Percentiles rank a stretch among this genome's conserved stretches.
These are phyloP conservation scores for Leccinellum albellum DNA, from an alignment of 768 basidiomycete species.

Conservation along the genomic window DNA sequence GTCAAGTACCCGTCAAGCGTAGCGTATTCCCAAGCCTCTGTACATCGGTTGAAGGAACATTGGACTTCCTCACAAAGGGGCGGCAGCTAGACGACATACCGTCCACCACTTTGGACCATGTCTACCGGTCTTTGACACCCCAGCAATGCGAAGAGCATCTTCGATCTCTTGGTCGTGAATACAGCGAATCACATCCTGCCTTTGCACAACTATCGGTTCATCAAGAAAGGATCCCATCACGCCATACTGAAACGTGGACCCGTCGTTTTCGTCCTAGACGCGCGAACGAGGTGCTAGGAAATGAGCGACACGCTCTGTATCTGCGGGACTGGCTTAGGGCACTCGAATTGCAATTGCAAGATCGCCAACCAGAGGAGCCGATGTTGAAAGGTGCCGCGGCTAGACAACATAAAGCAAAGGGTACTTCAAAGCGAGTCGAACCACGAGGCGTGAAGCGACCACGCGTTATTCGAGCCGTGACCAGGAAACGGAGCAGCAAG, in stretches of 20 bases:
- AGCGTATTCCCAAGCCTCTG: not conserved
- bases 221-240: constrained; percentile 9
- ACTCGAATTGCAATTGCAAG: constrained; percentile 52
- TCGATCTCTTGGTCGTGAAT: constrained; percentile 5
- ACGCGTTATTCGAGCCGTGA: constrained; percentile 54
- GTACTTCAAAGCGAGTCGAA: constrained; percentile 22
- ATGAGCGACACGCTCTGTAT: constrained; percentile 64
- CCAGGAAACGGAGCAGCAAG: constrained; percentile 47
- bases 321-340: constrained; percentile 76
- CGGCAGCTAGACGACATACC: not conserved
- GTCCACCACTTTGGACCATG: not conserved
- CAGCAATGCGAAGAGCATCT: constrained; percentile 17
- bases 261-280: constrained; percentile 72
- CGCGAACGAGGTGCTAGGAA: constrained; percentile 76
- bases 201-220: constrained; percentile 39
- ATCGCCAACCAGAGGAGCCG: constrained; percentile 5
- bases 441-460: constrained; percentile 52
- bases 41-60: constrained; percentile 4
- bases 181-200: constrained; percentile 44
- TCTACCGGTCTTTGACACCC: constrained; percentile 7
- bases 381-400: not conserved
- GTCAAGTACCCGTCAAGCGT: constrained; percentile 11
- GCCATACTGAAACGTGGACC: constrained; percentile 53
- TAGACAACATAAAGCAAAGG: constrained; percentile 13
- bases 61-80: constrained; percentile 19